Evolutionary conservation across 257 asterid genomes (phyloP).

Genomic region (Solanum rostratum): DNA sequence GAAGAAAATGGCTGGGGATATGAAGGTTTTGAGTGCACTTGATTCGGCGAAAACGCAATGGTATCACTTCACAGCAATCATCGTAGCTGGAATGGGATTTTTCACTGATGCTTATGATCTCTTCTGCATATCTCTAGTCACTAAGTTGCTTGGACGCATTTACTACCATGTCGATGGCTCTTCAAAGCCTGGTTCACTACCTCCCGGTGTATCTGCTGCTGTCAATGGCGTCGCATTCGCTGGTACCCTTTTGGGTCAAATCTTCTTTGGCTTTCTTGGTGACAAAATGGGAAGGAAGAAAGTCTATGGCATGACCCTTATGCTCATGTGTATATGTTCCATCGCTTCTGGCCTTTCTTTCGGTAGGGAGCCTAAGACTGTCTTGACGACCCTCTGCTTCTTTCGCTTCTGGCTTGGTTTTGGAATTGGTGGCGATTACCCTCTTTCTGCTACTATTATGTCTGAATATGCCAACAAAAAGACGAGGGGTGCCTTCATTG

Average conservation of each 20-base stretch:
- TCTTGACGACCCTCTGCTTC: no score
- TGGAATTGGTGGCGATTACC: no score
- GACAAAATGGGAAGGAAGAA: no score
- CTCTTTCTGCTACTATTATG: slow-evolving; percentile 67
- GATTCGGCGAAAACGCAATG: slow-evolving; percentile 60
- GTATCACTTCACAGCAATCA: slow-evolving; percentile 54
- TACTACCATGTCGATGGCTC: slow-evolving; percentile 41
- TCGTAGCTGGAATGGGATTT: slow-evolving; percentile 63
- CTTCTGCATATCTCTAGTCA: slow-evolving; percentile 54
- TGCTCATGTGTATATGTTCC: no score
- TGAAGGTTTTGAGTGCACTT: no score
- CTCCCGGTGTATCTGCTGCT: slow-evolving; percentile 47
- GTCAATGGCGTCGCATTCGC: slow-evolving; percentile 58
- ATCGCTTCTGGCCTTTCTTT: no score
- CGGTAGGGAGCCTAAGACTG: no score
- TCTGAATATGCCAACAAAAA: slow-evolving; percentile 58
- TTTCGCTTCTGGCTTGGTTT: no score
- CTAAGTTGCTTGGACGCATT: slow-evolving; percentile 55
- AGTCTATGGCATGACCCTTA: no score
- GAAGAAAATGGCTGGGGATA: no score
- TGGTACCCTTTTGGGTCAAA: no score
- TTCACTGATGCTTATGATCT: slow-evolving; percentile 65
- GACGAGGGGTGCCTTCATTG: slow-evolving; percentile 53
- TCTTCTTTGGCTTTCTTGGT: no score
- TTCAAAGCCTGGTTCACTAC: slow-evolving; percentile 40